phyloP scores from a whole-genome alignment of 202 grass and related monocot species.

The Saccharum hybrid region DNA sequence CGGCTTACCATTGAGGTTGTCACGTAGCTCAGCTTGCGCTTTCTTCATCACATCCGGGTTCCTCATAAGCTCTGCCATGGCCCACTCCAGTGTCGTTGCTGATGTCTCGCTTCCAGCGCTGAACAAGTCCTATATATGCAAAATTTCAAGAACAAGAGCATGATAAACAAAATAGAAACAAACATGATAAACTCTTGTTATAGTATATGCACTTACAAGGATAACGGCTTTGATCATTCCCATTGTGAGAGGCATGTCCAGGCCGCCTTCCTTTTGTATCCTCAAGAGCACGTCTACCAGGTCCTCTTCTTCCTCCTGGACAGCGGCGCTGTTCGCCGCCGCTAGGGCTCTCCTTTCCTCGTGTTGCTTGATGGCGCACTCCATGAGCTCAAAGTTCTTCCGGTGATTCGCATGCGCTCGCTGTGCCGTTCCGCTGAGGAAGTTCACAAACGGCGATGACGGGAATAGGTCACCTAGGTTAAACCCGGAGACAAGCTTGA shows the following conservation, averaged over 20 bases:
- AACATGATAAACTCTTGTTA: too few relatives aligned
- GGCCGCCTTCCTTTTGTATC: slow-evolving; percentile 42
- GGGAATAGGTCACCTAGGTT: slow-evolving; percentile 60
- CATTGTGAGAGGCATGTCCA: slow-evolving; percentile 41
- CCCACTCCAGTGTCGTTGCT: slow-evolving; percentile 33
- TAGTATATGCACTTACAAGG: slow-evolving; percentile 22
- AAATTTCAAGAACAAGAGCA: not conserved
- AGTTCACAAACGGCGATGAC: slow-evolving; percentile 43
- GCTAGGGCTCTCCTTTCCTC: slow-evolving; percentile 18
- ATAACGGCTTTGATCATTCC: slow-evolving; percentile 43
- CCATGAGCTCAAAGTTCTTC: slow-evolving; percentile 38
- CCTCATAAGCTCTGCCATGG: slow-evolving; percentile 48
- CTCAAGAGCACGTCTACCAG: slow-evolving; percentile 48
- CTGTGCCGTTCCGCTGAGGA: slow-evolving; percentile 26
- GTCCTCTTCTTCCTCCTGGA: slow-evolving; percentile 24
- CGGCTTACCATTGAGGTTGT: not conserved
- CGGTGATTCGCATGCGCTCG: slow-evolving; percentile 22
- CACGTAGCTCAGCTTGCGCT: slow-evolving; percentile 35
- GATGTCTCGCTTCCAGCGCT: slow-evolving; percentile 36
- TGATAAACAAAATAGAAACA: not conserved
- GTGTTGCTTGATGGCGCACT: slow-evolving; percentile 51
- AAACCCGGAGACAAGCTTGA: slow-evolving; percentile 38
- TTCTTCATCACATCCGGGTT: slow-evolving; percentile 44
- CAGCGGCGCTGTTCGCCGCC: not conserved
- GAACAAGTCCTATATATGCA: slow-evolving; percentile 26